Percentiles rank a stretch among this genome's conserved stretches.
Evolutionary conservation across 2,329 filamentous ascomycete species (phyloP).

Genomic region (Gliomastix tumulicola): DNA sequence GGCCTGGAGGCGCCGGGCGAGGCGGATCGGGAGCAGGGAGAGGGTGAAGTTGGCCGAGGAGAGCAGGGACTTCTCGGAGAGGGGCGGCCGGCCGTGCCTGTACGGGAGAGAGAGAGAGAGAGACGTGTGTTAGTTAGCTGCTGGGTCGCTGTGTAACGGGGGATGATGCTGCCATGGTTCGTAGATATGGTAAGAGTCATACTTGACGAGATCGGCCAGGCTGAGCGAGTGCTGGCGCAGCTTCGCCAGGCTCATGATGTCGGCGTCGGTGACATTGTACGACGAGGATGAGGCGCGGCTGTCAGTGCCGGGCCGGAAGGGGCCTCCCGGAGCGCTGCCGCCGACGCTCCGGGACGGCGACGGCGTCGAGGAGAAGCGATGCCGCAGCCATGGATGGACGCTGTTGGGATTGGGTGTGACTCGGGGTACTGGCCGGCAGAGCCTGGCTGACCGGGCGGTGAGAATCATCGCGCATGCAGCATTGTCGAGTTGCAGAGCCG

Average conservation of each 20-base stretch:
- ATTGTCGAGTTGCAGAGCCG: no score
- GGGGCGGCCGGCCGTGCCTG: constrained; percentile 73
- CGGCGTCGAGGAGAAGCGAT: neutral
- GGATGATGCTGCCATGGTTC: no score
- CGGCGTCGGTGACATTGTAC: constrained; percentile 54
- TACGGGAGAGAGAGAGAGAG: neutral
- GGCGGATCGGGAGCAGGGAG: constrained; percentile 80
- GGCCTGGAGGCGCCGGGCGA: constrained; percentile 90
- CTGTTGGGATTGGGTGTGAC: no score
- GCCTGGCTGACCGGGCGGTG: no score
- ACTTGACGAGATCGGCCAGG: constrained; percentile 85
- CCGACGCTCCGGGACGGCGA: no score
- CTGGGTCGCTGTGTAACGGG: no score
- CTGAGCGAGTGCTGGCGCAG: constrained; percentile 76
- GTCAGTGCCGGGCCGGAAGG: neutral
- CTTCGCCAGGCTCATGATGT: constrained; percentile 71
- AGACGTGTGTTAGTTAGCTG: constrained; percentile 4
- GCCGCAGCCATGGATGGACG: neutral
- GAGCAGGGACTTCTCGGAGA: constrained; percentile 73
- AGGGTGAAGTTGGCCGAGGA: constrained; percentile 94
- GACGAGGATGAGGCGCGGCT: neutral
- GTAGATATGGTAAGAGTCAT: no score
- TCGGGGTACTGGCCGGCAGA: no score
- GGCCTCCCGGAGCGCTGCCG: neutral
- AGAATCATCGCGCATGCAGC: no score